Evolutionary conservation across 1,139 yeast species (phyloP).

Genomic region (Protomyces macrosporus): DNA sequence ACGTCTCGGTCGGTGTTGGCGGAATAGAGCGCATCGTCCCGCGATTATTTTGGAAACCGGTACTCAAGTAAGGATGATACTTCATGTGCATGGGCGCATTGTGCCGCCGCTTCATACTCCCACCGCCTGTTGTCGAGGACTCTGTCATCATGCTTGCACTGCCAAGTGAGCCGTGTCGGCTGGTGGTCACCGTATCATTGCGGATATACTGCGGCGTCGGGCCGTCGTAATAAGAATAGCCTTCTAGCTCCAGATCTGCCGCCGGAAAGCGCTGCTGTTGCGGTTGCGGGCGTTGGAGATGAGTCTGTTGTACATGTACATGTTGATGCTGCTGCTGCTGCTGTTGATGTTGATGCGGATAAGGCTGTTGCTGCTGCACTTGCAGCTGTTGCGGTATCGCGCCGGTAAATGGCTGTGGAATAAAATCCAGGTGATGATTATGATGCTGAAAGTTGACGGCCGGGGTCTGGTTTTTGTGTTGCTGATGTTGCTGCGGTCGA

Average conservation of each 20-base stretch:
- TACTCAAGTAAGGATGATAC: background rate
- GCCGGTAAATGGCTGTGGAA: too few species aligned
- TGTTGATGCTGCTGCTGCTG: background rate
- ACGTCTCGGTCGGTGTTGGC: background rate
- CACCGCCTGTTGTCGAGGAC: background rate
- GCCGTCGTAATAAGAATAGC: constrained; percentile 19
- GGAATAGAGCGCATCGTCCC: background rate
- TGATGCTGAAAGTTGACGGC: too few species aligned
- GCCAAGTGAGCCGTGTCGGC: background rate
- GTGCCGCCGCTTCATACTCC: background rate
- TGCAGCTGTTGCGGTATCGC: too few species aligned
- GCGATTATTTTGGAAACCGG: background rate
- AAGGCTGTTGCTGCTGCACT: too few species aligned
- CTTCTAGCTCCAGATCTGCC: constrained; percentile 3
- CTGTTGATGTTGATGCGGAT: background rate
- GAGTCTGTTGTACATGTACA: background rate
- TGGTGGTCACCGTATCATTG: constrained; percentile 1
- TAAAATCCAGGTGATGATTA: too few species aligned
- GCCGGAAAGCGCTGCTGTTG: background rate
- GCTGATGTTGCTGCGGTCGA: too few species aligned
- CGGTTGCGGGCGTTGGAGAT: background rate
- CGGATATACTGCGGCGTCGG: constrained; percentile 16
- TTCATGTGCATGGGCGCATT: background rate
- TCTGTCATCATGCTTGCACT: background rate
- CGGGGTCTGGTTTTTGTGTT: too few species aligned